phyloP scores from a whole-genome alignment of 2,329 filamentous ascomycete species.

The Ophiocordyceps australis region DNA sequence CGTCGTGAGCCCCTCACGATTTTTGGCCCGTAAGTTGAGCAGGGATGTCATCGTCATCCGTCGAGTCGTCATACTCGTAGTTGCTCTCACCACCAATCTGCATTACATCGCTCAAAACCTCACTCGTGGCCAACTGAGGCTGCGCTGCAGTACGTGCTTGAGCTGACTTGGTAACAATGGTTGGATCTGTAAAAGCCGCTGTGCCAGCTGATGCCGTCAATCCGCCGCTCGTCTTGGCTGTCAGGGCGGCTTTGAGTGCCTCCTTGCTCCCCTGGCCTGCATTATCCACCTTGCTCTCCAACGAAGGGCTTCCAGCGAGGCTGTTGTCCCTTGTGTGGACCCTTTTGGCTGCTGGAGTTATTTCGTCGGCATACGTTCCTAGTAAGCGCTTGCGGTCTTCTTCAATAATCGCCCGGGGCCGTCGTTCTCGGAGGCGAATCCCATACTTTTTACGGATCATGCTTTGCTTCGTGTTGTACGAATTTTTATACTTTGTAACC shows the following conservation, averaged over 20 bases:
- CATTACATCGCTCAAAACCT: conserved; percentile 10
- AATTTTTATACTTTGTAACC: conserved; percentile 27
- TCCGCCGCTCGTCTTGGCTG: conserved; percentile 18
- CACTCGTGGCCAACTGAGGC: conserved; percentile 1
- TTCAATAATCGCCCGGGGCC: conserved; percentile 26
- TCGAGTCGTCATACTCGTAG: conserved; percentile 1
- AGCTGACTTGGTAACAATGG: conserved; percentile 7
- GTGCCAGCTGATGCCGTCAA: conserved; percentile 15
- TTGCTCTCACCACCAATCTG: conserved; percentile 3
- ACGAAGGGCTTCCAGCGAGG: too few relatives aligned
- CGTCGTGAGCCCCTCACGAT: too few relatives aligned
- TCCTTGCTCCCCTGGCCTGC: too few relatives aligned
- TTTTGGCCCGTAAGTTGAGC: too few relatives aligned
- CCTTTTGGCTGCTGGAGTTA: conserved; percentile 6
- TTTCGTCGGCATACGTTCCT: conserved; percentile 1
- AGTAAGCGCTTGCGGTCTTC: conserved; percentile 20
- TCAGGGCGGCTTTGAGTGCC: too few relatives aligned
- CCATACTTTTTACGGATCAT: conserved; percentile 38
- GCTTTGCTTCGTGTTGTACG: conserved; percentile 35
- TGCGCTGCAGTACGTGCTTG: conserved; percentile 5
- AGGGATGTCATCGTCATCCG: conserved; percentile 12
- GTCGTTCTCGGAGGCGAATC: conserved; percentile 30
- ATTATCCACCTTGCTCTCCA: too few relatives aligned
- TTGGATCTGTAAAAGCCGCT: conserved; percentile 18
- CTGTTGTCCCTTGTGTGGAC: too few relatives aligned